Evolutionary conservation across 257 asterid genomes (phyloP).

Genomic region (Rauvolfia tetraphylla): DNA sequence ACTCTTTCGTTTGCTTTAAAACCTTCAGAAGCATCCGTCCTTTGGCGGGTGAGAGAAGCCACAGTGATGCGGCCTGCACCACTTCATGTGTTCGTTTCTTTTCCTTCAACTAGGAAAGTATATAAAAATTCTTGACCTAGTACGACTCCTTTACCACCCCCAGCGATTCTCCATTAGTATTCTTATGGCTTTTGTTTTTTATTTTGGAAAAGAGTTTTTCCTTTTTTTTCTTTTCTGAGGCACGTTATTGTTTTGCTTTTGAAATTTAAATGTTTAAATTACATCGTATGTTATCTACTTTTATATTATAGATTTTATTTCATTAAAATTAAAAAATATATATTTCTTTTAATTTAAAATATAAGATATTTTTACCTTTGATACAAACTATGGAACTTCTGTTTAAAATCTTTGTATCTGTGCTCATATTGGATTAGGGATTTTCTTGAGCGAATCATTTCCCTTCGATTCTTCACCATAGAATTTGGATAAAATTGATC

Average conservation of each 20-base stretch:
- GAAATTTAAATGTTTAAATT: too few relatives aligned
- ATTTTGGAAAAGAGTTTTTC: too few relatives aligned
- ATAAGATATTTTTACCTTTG: background rate
- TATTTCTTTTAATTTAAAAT: too few relatives aligned
- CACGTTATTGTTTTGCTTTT: too few relatives aligned
- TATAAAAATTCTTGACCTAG: constrained; percentile 2
- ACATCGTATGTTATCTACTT: too few relatives aligned
- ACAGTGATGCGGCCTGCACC: background rate
- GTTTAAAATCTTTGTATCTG: background rate
- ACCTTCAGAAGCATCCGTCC: background rate
- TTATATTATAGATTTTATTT: too few relatives aligned
- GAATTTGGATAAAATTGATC: constrained; percentile 19
- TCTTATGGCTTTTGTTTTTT: too few relatives aligned
- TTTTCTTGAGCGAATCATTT: background rate
- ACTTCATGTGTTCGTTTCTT: too few relatives aligned
- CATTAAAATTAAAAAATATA: too few relatives aligned
- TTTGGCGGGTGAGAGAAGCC: constrained; percentile 5
- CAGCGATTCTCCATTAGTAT: too few relatives aligned
- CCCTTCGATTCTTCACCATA: constrained; percentile 1
- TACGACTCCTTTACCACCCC: constrained; percentile 3
- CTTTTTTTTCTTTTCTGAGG: too few relatives aligned
- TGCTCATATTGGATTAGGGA: background rate
- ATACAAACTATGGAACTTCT: too few relatives aligned
- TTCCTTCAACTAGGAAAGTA: background rate
- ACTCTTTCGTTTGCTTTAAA: background rate